Percentiles rank a stretch among this genome's conserved stretches.
These are phyloP conservation scores for Fusarium paranaense DNA, from an alignment of 2,329 filamentous ascomycete species.

Conservation along the genomic window DNA sequence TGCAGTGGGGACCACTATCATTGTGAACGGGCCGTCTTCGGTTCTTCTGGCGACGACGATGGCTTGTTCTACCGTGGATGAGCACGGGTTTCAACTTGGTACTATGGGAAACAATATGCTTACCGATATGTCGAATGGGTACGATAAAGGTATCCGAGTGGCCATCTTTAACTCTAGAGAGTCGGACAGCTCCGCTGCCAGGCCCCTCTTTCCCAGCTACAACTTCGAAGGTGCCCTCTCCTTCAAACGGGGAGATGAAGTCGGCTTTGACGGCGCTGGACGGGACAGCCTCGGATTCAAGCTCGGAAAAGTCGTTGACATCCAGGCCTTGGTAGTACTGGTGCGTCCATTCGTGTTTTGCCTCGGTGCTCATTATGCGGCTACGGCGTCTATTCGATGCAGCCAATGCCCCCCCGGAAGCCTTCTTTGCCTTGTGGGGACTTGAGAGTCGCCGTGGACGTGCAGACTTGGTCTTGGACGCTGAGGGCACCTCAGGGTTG, in stretches of 20 bases:
- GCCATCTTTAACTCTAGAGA: neutral
- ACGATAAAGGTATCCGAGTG: neutral
- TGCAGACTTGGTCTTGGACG: neutral
- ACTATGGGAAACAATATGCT: neutral
- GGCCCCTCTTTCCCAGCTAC: neutral
- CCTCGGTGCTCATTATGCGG: neutral
- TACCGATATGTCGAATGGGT: neutral
- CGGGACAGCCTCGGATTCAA: neutral
- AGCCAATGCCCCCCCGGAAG: neutral
- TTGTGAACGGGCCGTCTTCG: neutral
- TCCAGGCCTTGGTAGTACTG: conserved; percentile 8
- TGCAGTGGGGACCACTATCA: conserved; percentile 10
- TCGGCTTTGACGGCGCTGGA: neutral
- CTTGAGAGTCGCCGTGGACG: neutral
- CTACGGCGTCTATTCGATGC: neutral
- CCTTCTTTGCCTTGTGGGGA: neutral
- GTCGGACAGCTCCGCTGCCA: neutral
- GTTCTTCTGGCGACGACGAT: neutral
- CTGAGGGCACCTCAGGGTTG: neutral
- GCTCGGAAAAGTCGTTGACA: neutral
- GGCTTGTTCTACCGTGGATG: neutral
- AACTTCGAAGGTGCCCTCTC: neutral
- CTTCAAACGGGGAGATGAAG: conserved; percentile 3
- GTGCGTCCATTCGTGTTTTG: neutral
- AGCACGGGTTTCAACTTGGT: neutral